Base-by-base conservation (phyloP, 2,329 filamentous ascomycete species). In the Pseudogymnoascus sp. region DNA sequence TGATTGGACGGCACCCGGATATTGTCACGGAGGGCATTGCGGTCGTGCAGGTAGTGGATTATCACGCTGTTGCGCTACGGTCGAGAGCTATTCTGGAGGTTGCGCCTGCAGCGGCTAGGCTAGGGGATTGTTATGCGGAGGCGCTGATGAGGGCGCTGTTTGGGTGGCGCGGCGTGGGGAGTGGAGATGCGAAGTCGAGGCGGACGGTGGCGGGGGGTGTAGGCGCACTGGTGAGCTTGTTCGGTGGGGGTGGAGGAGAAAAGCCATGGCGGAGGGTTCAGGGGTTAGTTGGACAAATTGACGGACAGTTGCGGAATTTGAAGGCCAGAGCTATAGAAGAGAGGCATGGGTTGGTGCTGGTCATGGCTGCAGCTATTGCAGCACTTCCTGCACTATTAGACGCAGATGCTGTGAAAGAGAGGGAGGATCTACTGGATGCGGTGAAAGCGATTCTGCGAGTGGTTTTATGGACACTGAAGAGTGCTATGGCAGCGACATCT, bases 1-100 rank as follows among this genome's bases (percentile, higher is more conserved):
- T 99, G 12, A 89, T 97, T 64, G 94, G 94, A 9, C 86, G 94
- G 8, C 93, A 99, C 75, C 93, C 94, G 0, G 88, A 97, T 69
- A 92, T 84, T 0, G 85, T 97, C 35, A 79, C 82, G 14, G 80
- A 92, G 69, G 94, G 93, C 0, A 97, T 99, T 62, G 76, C 85
- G 42, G 81, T 97, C 1, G 91, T 97, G 0, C 94, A 97, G 71
- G 83, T 84, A 1, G 90, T 97, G 1, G 94, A 99, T 71, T 99
- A 97, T 71, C 92, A 96, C 72, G 85, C 91, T 38, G 92, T 99
- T 19, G 93, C 94, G 2, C 82, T 95, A n/a, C 84, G 93, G 23
- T 88, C 89, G 14, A 84, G 90, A 67, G 93, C 92, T 3, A 87
- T 96, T 69, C 82, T 86, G 41, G 84, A 92, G 55, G 91, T 97